Conservation (phyloP, 2,329 filamentous ascomycete genomes). For the Ophiobolus disseminans region DNA sequence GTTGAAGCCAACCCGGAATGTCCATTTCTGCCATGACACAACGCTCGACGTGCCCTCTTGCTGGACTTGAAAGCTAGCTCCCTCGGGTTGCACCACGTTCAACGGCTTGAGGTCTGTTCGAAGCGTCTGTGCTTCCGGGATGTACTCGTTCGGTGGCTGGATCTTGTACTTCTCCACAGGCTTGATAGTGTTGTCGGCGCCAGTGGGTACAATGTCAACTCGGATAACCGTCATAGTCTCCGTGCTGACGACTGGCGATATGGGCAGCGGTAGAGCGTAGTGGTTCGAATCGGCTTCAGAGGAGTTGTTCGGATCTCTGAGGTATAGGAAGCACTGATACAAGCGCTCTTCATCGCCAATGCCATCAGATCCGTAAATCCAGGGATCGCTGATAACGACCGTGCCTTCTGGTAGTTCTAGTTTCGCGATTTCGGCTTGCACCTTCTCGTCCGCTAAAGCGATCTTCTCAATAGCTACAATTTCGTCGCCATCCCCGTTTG, state of each 20-base stretch:
- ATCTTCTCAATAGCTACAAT: slow-evolving; percentile 65
- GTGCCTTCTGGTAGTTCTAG: slow-evolving; percentile 64
- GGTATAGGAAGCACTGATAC: slow-evolving; percentile 72
- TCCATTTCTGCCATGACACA: slow-evolving; percentile 74
- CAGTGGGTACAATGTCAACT: slow-evolving; percentile 73
- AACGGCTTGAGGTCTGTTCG: slow-evolving; percentile 69
- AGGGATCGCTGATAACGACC: slow-evolving; percentile 66
- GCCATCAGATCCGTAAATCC: slow-evolving; percentile 71
- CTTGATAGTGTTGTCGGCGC: slow-evolving; percentile 65
- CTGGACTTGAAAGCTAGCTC: slow-evolving; percentile 65
- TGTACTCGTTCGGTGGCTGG: slow-evolving; percentile 69
- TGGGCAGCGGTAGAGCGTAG: slow-evolving; percentile 71
- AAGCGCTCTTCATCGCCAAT: slow-evolving; percentile 56
- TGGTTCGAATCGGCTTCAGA: slow-evolving; percentile 70
- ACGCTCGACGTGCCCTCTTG: slow-evolving; percentile 61
- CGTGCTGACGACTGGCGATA: slow-evolving; percentile 71
- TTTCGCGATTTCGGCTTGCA: slow-evolving; percentile 66
- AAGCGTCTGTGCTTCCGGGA: slow-evolving; percentile 67
- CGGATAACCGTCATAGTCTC: slow-evolving; percentile 69
- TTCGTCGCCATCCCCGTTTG: slow-evolving; percentile 65
- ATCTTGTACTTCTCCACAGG: slow-evolving; percentile 65
- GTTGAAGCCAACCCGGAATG: slow-evolving; percentile 73
- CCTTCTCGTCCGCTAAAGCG: slow-evolving; percentile 62
- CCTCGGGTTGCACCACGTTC: slow-evolving; percentile 69
- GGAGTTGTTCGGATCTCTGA: slow-evolving; percentile 67